Conservation (phyloP, 345 rosid genomes). For the sweet orange (Citrus sinensis) region DNA sequence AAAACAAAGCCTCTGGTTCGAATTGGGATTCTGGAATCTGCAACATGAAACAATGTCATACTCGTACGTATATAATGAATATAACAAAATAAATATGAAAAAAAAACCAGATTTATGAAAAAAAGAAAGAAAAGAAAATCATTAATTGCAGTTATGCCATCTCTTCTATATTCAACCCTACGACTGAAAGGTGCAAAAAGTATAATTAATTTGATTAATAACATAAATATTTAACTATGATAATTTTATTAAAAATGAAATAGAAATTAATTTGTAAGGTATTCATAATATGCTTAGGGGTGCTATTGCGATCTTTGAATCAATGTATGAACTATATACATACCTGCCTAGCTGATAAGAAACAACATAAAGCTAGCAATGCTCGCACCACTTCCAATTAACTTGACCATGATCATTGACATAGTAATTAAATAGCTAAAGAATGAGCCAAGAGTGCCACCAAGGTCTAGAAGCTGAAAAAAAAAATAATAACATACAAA, state of each 20-base stretch:
- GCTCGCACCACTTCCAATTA: neutral
- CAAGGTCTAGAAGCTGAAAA: constrained; percentile 34
- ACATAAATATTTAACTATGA: too few relatives aligned
- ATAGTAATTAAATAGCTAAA: neutral
- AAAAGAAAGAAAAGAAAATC: too few relatives aligned
- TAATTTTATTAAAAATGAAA: neutral
- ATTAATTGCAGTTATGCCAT: neutral
- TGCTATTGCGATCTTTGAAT: too few relatives aligned
- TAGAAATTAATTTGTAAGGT: neutral
- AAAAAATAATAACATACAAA: too few relatives aligned
- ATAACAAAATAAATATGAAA: too few relatives aligned
- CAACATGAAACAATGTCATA: too few relatives aligned
- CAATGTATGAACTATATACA: neutral
- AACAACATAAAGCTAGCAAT: neutral
- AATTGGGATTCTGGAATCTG: too few relatives aligned
- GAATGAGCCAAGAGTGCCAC: constrained; percentile 42
- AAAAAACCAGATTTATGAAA: too few relatives aligned
- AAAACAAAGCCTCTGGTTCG: too few relatives aligned
- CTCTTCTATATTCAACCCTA: neutral
- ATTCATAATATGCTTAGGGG: too few relatives aligned
- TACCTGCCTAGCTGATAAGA: neutral
- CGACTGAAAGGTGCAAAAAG: neutral
- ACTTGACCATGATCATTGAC: neutral
- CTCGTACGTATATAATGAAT: too few relatives aligned
- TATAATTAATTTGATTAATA: too few relatives aligned